Percentiles rank a stretch among this genome's conserved stretches.
Evolutionary conservation across 768 basidiomycete species (phyloP).

Genomic region (Lentinula edodes): DNA sequence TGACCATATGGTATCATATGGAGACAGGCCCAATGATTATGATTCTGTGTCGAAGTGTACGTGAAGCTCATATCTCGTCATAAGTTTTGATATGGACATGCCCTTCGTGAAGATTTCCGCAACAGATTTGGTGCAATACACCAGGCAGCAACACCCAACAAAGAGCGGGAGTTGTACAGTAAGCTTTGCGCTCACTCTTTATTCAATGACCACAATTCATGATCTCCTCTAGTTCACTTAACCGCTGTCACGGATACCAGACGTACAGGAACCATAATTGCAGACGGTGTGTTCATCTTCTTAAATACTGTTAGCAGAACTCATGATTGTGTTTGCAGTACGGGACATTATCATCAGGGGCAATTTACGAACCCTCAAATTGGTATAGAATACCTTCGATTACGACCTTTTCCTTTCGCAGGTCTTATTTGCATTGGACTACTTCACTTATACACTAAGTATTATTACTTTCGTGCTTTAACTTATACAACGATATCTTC

Average conservation of each 20-base stretch:
- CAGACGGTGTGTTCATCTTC: constrained; percentile 42
- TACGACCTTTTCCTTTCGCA: constrained; percentile 23
- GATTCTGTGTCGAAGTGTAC: constrained; percentile 70
- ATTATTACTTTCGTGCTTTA: not conserved
- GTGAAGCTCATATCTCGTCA: constrained; percentile 16
- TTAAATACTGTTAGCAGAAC: not conserved
- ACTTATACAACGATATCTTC: not conserved
- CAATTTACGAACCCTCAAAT: constrained; percentile 31
- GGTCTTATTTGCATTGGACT: not conserved
- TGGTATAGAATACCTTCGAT: constrained; percentile 23
- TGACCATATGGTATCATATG: constrained; percentile 66
- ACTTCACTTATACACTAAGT: not conserved
- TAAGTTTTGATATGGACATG: constrained; percentile 6
- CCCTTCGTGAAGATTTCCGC: constrained; percentile 51
- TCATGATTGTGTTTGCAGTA: constrained; percentile 20
- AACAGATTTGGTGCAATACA: constrained; percentile 70
- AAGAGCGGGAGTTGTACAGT: constrained; percentile 70
- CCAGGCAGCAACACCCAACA: constrained; percentile 62
- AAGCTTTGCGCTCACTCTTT: constrained; percentile 16
- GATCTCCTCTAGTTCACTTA: constrained; percentile 51
- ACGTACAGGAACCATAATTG: constrained; percentile 67
- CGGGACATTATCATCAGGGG: constrained; percentile 38
- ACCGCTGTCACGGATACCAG: constrained; percentile 81
- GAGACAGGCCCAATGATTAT: constrained; percentile 74
- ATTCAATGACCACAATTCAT: constrained; percentile 3